Base-by-base conservation (phyloP, 768 basidiomycete species). In the Agaricus blazei region DNA sequence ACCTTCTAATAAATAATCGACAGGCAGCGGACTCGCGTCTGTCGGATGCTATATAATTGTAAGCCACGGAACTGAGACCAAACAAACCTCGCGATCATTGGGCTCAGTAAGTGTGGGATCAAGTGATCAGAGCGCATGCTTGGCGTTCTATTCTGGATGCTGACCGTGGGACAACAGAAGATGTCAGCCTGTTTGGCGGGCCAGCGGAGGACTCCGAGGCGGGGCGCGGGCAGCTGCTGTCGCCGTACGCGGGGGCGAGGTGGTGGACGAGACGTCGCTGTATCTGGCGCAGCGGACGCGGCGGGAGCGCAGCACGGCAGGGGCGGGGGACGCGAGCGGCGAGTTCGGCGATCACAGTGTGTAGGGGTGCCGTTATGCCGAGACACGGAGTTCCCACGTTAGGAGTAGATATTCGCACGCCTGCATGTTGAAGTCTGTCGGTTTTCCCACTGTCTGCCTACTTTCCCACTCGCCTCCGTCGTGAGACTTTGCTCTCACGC, bases 401-500 rank as follows among this genome's bases (percentile, higher is more conserved):
- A 42, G 9, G 43, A 37, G 43, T 54, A 51, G 53, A 48, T 54
- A 58, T 52, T 58, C 58, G 41, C 48, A 57, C 56, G 56, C 15
- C 34, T 48, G 38, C 45, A 42, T 48, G 54, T 55, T 55, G 38
- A 55, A 48, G 54, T 48, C 31, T 43, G 34, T 48, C 38, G 29
- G 52, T 61, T 58, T 58, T 58, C 54, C 60, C 53, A 54, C 51
- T 51, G 42, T 11, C 56, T 56, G 49, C 52, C 41, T 62, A 61
- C 62, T 64, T 69, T 68, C 66, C 70, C 70, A 69, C 72, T 69
- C 69, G 67, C 69, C 65, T 68, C 68, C 52, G 54, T 69, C 69
- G 68, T 69, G 67, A 67, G 68, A 68, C 65, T 69, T 72, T 71
- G 69, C 72, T 76, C 74, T 75, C 75, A 76, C 74, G 73, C 71